Percentiles rank a stretch among this genome's conserved stretches.
Evolutionary conservation across 2,329 filamentous ascomycete species (phyloP).

Genomic region (Coniochaeta sp.): DNA sequence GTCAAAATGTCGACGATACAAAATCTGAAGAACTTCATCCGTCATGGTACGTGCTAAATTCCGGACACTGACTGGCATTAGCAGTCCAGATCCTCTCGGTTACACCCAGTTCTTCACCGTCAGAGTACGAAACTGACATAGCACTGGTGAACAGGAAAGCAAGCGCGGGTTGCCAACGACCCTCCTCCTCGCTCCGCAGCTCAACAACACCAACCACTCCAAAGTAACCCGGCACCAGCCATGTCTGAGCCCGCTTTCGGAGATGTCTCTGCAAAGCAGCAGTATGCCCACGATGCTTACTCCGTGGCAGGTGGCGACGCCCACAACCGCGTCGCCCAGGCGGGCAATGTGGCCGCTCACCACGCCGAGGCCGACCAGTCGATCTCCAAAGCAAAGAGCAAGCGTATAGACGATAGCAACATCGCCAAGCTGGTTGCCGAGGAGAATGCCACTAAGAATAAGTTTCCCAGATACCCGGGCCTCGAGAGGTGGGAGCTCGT

Average conservation of each 20-base stretch:
- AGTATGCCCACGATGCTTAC: conserved; percentile 49
- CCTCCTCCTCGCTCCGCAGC: conserved; percentile 37
- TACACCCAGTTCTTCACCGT: background rate
- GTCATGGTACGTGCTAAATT: conserved; percentile 57
- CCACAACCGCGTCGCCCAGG: conserved; percentile 62
- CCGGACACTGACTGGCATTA: background rate
- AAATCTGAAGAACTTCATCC: conserved; percentile 96
- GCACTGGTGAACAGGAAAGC: conserved; percentile 56
- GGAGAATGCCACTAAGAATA: conserved; percentile 77
- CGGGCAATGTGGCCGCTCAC: conserved; percentile 56
- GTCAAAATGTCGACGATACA: conserved; percentile 66
- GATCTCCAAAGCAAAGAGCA: conserved; percentile 30
- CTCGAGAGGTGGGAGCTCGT: conserved; percentile 78
- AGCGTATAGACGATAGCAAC: conserved; percentile 54
- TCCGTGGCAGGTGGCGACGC: conserved; percentile 49
- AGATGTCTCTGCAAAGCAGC: conserved; percentile 33
- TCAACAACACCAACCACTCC: conserved; percentile 45
- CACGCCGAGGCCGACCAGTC: conserved; percentile 56
- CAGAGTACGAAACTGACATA: conserved; percentile 20
- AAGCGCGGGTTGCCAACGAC: conserved; percentile 59
- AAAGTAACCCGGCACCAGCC: conserved; percentile 41
- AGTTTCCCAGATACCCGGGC: conserved; percentile 79
- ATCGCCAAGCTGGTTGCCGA: conserved; percentile 84
- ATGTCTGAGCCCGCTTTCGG: conserved; percentile 35
- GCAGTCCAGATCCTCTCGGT: background rate